Conservation (phyloP, 345 rosid genomes). For the Eutrema heterophyllum region DNA sequence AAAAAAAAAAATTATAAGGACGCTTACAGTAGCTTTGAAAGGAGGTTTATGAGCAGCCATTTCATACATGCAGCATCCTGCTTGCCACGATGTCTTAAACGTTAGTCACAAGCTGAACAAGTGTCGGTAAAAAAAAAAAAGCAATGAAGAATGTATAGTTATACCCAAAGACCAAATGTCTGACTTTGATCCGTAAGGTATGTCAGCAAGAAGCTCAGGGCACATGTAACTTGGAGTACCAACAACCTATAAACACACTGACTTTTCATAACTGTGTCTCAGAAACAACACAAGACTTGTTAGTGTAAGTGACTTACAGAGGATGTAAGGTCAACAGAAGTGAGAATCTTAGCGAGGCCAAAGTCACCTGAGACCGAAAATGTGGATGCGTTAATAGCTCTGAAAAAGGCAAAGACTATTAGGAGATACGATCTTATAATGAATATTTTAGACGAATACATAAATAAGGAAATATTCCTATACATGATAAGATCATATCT, state of each 20-base stretch:
- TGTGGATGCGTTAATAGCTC: background rate
- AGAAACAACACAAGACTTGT: background rate
- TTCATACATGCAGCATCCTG: slow-evolving; percentile 97
- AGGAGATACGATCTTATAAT: too few species aligned
- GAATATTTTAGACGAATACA: too few species aligned
- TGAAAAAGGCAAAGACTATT: background rate
- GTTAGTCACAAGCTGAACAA: slow-evolving; percentile 13
- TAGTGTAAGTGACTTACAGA: slow-evolving; percentile 52
- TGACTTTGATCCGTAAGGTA: slow-evolving; percentile 96
- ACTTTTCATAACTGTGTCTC: background rate
- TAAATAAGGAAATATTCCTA: too few species aligned
- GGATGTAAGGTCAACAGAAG: slow-evolving; percentile 89
- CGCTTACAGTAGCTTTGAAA: slow-evolving; percentile 92
- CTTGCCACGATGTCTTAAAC: background rate
- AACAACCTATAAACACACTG: slow-evolving; percentile 56
- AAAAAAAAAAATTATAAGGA: background rate
- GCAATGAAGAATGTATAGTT: slow-evolving; percentile 2
- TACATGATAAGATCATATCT: too few species aligned
- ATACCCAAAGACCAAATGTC: slow-evolving; percentile 98
- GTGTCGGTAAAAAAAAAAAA: background rate
- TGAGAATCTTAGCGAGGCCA: slow-evolving; percentile 94
- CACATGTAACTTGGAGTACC: slow-evolving; percentile 99
- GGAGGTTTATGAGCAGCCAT: slow-evolving; percentile 90
- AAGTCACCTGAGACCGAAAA: slow-evolving; percentile 70
- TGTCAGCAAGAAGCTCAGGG: slow-evolving; percentile 97